phyloP scores from a whole-genome alignment of 2,329 filamentous ascomycete species.

The Hypoxylon sp. region DNA sequence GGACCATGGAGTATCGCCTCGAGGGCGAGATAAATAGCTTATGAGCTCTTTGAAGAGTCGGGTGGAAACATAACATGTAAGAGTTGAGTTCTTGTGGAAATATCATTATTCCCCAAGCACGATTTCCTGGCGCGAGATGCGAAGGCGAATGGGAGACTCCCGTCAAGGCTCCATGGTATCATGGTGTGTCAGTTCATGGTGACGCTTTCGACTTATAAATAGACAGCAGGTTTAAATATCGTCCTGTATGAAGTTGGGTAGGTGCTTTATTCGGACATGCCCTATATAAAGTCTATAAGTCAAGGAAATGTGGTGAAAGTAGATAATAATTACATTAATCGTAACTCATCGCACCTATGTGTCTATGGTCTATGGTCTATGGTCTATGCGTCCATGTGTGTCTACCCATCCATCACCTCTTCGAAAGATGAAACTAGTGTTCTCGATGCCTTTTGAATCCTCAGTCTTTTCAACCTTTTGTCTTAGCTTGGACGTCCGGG shows the following conservation, averaged over 20 bases:
- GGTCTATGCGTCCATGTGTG: neutral
- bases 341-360: neutral
- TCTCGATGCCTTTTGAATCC: neutral
- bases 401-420: neutral
- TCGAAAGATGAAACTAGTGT: neutral
- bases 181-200: no score
- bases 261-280: neutral
- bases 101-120: neutral
- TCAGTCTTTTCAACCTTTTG: no score
- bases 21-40: constrained; percentile 10
- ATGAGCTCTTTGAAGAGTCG: constrained; percentile 9
- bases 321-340: neutral
- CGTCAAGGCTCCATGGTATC: neutral
- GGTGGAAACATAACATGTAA: constrained; percentile 5
- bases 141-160: neutral
- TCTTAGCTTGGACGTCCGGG: constrained; percentile 37
- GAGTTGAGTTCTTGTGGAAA: constrained; percentile 5
- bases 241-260: neutral
- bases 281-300: neutral
- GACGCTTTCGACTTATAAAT: neutral
- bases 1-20: constrained; percentile 16
- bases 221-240: neutral
- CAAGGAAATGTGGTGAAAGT: neutral
- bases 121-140: neutral
- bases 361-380: no score